These are phyloP conservation scores for Calophaca sinica DNA, from an alignment of 306 rosid species.

Conservation along the genomic window DNA sequence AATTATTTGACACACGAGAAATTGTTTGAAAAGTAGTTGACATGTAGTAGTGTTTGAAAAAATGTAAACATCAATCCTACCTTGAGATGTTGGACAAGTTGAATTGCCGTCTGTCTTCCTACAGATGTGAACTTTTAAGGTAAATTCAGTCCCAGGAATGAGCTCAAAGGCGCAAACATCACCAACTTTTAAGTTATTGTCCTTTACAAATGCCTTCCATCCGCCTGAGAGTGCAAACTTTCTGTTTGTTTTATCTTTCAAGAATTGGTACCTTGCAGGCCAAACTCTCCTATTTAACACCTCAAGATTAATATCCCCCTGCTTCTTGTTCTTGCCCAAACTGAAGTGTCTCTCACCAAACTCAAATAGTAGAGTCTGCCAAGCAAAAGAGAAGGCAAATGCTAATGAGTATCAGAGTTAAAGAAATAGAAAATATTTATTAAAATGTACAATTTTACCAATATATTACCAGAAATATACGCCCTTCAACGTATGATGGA, in stretches of 20 bases:
- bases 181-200: slow-evolving; percentile 36
- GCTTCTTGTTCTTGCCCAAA: neutral
- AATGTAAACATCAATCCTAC: neutral
- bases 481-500: too few species aligned
- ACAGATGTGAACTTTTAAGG: slow-evolving; percentile 29
- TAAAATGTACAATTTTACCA: too few species aligned
- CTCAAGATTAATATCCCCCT: neutral
- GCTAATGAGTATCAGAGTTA: too few species aligned
- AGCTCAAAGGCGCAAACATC: slow-evolving; percentile 47
- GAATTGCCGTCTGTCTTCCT: neutral
- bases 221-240: slow-evolving; percentile 23
- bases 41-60: neutral
- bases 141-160: neutral
- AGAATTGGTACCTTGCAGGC: neutral
- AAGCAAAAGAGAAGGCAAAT: neutral
- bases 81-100: slow-evolving; percentile 14
- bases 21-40: too few species aligned
- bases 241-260: accelerated
- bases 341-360: slow-evolving; percentile 32
- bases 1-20: neutral
- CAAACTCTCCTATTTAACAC: slow-evolving; percentile 22
- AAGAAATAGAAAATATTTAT: too few species aligned
- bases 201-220: slow-evolving; percentile 48
- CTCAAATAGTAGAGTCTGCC: neutral
- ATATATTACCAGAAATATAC: too few species aligned